These are phyloP conservation scores for Trichoderma breve DNA, from an alignment of 2,329 filamentous ascomycete genomes.

Conservation along the genomic window DNA sequence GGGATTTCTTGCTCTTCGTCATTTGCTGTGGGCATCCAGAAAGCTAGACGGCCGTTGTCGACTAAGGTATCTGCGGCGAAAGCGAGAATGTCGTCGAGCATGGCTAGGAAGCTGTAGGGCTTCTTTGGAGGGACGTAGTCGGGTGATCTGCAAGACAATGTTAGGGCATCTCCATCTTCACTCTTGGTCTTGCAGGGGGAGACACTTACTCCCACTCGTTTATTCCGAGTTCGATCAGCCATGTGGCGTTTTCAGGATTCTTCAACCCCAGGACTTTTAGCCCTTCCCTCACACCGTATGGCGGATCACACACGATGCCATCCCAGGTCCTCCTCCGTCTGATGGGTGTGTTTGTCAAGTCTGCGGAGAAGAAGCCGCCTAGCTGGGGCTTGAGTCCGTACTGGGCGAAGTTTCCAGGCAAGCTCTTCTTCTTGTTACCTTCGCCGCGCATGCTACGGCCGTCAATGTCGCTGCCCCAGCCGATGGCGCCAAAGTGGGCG, in stretches of 20 bases:
- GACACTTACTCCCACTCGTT: slow-evolving; percentile 62
- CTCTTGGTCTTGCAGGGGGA: too few relatives aligned
- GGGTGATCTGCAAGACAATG: slow-evolving; percentile 38
- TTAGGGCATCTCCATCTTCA: background rate
- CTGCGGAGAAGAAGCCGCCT: slow-evolving; percentile 78
- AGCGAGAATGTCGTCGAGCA: slow-evolving; percentile 84
- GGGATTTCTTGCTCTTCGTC: slow-evolving; percentile 73
- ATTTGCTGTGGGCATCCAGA: slow-evolving; percentile 96
- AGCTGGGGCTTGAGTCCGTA: slow-evolving; percentile 68
- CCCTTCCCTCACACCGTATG: slow-evolving; percentile 92
- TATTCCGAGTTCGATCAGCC: slow-evolving; percentile 66
- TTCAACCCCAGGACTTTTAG: slow-evolving; percentile 80
- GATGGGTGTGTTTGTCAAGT: slow-evolving; percentile 84
- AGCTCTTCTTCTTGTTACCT: slow-evolving; percentile 49
- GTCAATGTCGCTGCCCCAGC: slow-evolving; percentile 90
- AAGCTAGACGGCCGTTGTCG: slow-evolving; percentile 74
- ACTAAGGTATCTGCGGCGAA: slow-evolving; percentile 79
- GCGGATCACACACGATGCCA: slow-evolving; percentile 91
- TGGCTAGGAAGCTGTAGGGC: slow-evolving; percentile 86
- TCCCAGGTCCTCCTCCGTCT: slow-evolving; percentile 66
- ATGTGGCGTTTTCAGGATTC: slow-evolving; percentile 59
- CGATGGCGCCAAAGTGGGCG: slow-evolving; percentile 81
- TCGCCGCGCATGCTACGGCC: slow-evolving; percentile 81
- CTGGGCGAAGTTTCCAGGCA: slow-evolving; percentile 75
- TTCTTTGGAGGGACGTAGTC: slow-evolving; percentile 84